phyloP scores from a whole-genome alignment of 768 basidiomycete species.

The Clitopilus passeckerianus region DNA sequence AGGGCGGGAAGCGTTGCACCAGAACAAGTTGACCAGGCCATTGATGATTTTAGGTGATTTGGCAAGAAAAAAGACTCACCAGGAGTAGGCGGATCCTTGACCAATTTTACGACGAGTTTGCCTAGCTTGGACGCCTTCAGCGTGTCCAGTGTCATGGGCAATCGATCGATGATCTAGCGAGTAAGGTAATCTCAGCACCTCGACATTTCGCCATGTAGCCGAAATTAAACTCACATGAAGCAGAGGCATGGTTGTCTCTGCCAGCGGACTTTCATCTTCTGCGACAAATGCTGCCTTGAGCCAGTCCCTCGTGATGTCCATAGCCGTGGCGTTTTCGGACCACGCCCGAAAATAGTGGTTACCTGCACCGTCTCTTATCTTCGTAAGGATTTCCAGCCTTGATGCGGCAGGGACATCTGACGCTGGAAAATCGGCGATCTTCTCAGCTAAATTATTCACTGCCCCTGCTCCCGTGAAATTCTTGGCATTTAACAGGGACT shows the following conservation, averaged over 20 bases:
- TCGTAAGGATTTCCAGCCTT: constrained; percentile 72
- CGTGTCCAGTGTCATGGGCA: constrained; percentile 68
- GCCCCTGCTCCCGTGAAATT: constrained; percentile 68
- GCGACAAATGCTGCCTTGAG: constrained; percentile 62
- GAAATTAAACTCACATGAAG: constrained; percentile 62
- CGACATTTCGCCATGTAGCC: neutral
- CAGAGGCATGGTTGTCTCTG: constrained; percentile 82
- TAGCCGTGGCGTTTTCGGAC: constrained; percentile 70
- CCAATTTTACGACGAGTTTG: constrained; percentile 71
- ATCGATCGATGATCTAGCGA: constrained; percentile 73
- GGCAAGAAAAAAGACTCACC: constrained; percentile 56
- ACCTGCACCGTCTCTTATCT: constrained; percentile 78
- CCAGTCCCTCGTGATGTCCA: constrained; percentile 82
- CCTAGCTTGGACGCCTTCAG: constrained; percentile 73
- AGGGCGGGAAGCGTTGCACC: constrained; percentile 4
- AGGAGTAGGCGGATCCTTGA: constrained; percentile 68
- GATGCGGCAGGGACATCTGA: constrained; percentile 59
- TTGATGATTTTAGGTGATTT: constrained; percentile 4
- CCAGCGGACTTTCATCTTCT: constrained; percentile 47
- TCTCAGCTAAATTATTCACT: constrained; percentile 54
- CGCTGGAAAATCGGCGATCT: constrained; percentile 55
- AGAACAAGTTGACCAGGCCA: neutral
- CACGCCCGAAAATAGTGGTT: constrained; percentile 87
- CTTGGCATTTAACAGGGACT: constrained; percentile 50
- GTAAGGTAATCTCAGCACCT: neutral